Conservation (phyloP, 2,329 filamentous ascomycete genomes). For the Thelonectria rubi region DNA sequence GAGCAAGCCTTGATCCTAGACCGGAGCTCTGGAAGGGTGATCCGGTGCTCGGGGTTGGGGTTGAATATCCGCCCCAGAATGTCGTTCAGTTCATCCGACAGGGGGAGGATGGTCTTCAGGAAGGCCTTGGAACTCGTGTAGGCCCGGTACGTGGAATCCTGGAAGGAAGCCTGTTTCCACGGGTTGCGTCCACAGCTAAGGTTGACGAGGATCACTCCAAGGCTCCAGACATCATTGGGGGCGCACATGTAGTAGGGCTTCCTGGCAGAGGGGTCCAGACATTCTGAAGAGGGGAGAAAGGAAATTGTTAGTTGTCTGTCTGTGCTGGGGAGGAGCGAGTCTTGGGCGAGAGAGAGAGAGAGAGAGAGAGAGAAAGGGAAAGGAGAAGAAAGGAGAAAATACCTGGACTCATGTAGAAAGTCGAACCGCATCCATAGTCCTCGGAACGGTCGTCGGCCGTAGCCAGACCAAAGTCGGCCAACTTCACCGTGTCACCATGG, state of each 20-base stretch:
- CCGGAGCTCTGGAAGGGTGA: conserved; percentile 82
- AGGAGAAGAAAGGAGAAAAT: conserved; percentile 49
- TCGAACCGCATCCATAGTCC: conserved; percentile 97
- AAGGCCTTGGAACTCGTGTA: conserved; percentile 88
- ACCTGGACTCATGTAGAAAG: conserved; percentile 99
- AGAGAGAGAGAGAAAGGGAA: no score
- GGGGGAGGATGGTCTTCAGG: conserved; percentile 88
- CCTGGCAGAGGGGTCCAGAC: conserved; percentile 79
- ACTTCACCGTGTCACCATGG: conserved; percentile 87
- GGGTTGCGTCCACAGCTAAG: conserved; percentile 97
- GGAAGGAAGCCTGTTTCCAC: conserved; percentile 94
- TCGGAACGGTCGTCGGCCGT: conserved; percentile 84
- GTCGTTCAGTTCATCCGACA: conserved; percentile 88
- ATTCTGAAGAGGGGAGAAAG: conserved; percentile 70
- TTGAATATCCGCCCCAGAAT: conserved; percentile 91
- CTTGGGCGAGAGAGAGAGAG: conserved; percentile 12
- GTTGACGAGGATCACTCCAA: conserved; percentile 98
- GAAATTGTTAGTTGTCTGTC: conserved; percentile 39
- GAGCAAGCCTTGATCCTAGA: conserved; percentile 79
- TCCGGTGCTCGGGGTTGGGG: conserved; percentile 82
- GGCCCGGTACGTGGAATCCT: conserved; percentile 94
- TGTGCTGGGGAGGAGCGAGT: conserved; percentile 16
- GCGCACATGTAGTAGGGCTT: conserved; percentile 87
- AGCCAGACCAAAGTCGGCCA: conserved; percentile 96
- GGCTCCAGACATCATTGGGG: conserved; percentile 96